Conservation (phyloP, 768 basidiomycete species). For the Crassisporium funariophilum region DNA sequence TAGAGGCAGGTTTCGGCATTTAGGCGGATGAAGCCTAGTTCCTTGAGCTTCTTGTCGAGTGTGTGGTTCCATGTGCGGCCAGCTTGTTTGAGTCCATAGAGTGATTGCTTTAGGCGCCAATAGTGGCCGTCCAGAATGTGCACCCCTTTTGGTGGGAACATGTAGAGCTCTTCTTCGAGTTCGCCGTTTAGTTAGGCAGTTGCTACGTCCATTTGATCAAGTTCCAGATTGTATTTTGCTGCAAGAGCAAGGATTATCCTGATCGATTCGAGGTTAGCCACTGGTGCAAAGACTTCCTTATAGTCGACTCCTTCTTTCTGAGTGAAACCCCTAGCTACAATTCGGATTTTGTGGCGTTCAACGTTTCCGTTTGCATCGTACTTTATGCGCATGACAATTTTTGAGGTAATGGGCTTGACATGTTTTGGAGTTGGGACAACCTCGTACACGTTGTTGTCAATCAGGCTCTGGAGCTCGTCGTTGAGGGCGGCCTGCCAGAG, state of each 20-base stretch:
- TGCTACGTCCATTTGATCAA: conserved; percentile 22
- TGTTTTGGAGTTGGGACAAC: conserved; percentile 9
- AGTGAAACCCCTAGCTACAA: no score
- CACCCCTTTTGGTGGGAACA: conserved; percentile 12
- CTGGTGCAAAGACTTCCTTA: conserved; percentile 17
- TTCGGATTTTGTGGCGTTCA: no score
- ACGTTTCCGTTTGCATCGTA: no score
- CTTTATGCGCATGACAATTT: conserved; percentile 9
- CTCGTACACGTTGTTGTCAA: conserved; percentile 10
- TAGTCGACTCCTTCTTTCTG: conserved; percentile 21
- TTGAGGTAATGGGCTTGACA: conserved; percentile 16
- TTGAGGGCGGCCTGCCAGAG: conserved; percentile 6
- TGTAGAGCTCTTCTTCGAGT: conserved; percentile 18
- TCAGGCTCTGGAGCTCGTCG: conserved; percentile 8
- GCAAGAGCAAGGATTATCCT: conserved; percentile 17
- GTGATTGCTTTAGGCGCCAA: conserved; percentile 14
- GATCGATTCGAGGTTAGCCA: conserved; percentile 18
- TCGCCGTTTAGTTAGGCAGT: conserved; percentile 22
- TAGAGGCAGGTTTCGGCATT: conserved; percentile 14
- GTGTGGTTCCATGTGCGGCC: no score
- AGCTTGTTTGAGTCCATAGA: conserved; percentile 21
- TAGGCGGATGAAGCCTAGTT: conserved; percentile 8
- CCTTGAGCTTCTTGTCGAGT: conserved; percentile 10
- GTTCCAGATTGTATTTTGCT: conserved; percentile 15
- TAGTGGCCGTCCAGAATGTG: conserved; percentile 7